A percentile compares a stretch with the other conserved stretches of the same genome.
These are phyloP conservation scores for Coix lacrymajobi DNA, from an alignment of 176 grass and related monocot species.

Conservation along the genomic window DNA sequence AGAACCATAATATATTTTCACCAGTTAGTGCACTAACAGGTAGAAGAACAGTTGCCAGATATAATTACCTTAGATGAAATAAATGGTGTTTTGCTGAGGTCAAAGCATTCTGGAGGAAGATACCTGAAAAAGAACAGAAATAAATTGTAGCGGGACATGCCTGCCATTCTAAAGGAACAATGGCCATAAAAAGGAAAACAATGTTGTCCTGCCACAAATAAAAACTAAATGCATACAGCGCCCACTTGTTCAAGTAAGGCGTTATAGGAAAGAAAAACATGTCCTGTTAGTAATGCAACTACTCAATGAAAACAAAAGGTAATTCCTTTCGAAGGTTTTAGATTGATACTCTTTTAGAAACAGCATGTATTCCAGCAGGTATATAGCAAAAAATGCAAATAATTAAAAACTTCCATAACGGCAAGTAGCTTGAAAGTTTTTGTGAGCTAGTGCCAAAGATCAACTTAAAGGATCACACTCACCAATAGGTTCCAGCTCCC, in stretches of 20 bases:
- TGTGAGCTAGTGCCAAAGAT: not conserved
- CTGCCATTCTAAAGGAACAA: not conserved
- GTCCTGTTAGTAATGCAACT: not conserved
- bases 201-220: not conserved
- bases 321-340: slow-evolving; percentile 14
- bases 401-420: slow-evolving; percentile 25
- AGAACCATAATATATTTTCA: not conserved
- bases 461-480: slow-evolving; percentile 30
- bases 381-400: slow-evolving; percentile 23
- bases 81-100: slow-evolving; percentile 91
- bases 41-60: slow-evolving; percentile 22
- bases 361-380: not conserved
- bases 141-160: not conserved
- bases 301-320: not conserved
- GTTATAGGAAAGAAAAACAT: not conserved
- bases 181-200: not conserved
- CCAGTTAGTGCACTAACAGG: slow-evolving; percentile 6
- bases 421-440: not conserved
- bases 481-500: slow-evolving; percentile 99
- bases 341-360: not conserved
- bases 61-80: slow-evolving; percentile 92
- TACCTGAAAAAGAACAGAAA: slow-evolving; percentile 65
- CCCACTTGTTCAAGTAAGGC: not conserved
- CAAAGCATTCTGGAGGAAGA: slow-evolving; percentile 97
- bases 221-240: not conserved